Percentiles rank a stretch among this genome's conserved stretches.
Evolutionary conservation across 1,284 basidiomycete genomes (phyloP).

Genomic region (Sutorius eximius): DNA sequence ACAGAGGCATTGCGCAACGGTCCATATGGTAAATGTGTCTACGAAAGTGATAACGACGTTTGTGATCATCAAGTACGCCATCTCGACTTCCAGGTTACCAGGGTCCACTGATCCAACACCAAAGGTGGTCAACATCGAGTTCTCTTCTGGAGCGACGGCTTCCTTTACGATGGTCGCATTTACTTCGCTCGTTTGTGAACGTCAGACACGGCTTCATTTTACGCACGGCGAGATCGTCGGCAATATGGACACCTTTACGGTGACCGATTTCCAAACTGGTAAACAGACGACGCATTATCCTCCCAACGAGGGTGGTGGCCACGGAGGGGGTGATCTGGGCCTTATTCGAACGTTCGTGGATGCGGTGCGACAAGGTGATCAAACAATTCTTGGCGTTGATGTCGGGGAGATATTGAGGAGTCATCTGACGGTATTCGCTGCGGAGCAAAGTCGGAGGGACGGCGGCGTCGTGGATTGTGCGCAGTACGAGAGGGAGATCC

Average conservation of each 20-base stretch:
- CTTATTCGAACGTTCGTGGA: conserved; percentile 71
- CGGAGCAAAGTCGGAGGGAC: conserved; percentile 70
- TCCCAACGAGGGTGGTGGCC: conserved; percentile 59
- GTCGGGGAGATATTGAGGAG: conserved; percentile 70
- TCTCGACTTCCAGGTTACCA: background rate
- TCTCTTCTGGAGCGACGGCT: conserved; percentile 71
- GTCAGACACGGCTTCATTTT: conserved; percentile 78
- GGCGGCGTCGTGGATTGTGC: conserved; percentile 65
- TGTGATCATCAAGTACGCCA: conserved; percentile 65
- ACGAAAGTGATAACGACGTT: conserved; percentile 79
- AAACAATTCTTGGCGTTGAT: conserved; percentile 64
- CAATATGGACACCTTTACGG: conserved; percentile 72
- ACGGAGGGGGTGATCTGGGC: conserved; percentile 80
- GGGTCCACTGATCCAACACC: background rate
- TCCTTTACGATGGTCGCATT: conserved; percentile 85
- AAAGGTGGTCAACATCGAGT: conserved; percentile 79
- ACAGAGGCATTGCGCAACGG: conserved; percentile 60
- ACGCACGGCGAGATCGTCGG: conserved; percentile 82
- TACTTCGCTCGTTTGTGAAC: conserved; percentile 67
- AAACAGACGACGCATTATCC: conserved; percentile 53
- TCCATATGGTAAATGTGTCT: conserved; percentile 82
- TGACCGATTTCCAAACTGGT: conserved; percentile 73
- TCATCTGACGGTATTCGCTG: conserved; percentile 83
- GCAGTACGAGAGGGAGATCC: conserved; percentile 56
- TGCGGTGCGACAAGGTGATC: conserved; percentile 63